Evolutionary conservation across 306 rosid species (phyloP), one percentile per base, ranked within the genome.

Genomic region (Pyrus pyrifolia): DNA sequence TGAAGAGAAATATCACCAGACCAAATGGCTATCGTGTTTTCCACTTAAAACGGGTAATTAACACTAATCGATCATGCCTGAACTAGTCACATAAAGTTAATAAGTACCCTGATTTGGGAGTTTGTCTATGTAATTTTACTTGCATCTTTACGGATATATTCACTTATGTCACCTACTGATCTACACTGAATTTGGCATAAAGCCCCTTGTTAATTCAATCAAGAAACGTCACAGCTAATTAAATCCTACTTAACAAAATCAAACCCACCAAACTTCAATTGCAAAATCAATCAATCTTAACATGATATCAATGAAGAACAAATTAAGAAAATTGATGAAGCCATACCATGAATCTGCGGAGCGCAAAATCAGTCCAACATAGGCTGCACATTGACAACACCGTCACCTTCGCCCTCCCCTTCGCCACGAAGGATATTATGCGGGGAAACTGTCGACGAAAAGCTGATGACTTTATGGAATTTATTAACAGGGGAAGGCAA

Each of bases 391-490:
- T 62, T 80, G 63, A 21, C 76, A 61, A 11, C 80, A 19, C 57
- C 79, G 18, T 78, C 84, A 33, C 80, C 79, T 27, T 78, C 83
- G 31, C 78, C 82, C 31, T 77, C 82, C 4, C 67, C 83, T 27
- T 86, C 80, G 62, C 76, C 79, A 27, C 57, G 77, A 74, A 93
- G 86, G 79, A 91, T 74, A 66, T 68, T 78, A 38, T 68, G 80
- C 59, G 86, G 81, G 18, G 93, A 89, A 71, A 89, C 85, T 4
- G 87, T 73, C 38, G 97, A 93, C 35, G 89, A 91, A 81, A 93
- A 93, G 84, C 92, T 89, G 59, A 88, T 61, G 57, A 91, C 93
- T 69, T 88, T 87, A 25, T 93, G 96, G 78, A 93, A 91, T 83
- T 85, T 84, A 74, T 91, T 91, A 44, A 91, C 88, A 0, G 90